phyloP scores from a whole-genome alignment of 129 eudicot genomes.

The Flaveria bidentis region DNA sequence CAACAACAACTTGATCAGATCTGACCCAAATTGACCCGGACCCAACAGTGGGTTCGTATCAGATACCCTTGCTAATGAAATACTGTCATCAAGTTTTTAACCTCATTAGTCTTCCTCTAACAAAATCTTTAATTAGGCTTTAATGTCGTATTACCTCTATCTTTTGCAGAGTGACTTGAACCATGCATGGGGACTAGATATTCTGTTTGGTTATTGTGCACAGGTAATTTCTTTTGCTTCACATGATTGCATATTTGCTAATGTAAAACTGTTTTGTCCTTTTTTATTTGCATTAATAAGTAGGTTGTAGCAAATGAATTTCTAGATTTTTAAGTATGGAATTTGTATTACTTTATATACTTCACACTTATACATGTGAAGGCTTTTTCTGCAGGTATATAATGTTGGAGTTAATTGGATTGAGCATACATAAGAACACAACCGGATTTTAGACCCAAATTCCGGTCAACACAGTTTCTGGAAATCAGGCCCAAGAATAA shows the following conservation, averaged over 20 bases:
- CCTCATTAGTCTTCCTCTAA: neutral
- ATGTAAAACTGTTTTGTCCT: neutral
- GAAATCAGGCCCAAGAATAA: too few species aligned
- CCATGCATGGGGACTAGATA: constrained; percentile 97
- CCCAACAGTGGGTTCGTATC: too few species aligned
- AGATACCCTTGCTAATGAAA: neutral
- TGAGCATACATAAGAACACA: too few species aligned
- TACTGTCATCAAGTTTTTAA: neutral
- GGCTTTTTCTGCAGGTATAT: neutral
- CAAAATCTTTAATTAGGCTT: constrained; percentile 12
- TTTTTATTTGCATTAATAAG: too few species aligned
- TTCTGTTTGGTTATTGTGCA: constrained; percentile 85
- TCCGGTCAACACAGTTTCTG: too few species aligned
- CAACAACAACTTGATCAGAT: too few species aligned
- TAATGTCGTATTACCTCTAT: constrained; percentile 19
- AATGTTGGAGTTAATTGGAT: too few species aligned
- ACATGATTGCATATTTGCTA: neutral
- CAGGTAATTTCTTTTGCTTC: constrained; percentile 51
- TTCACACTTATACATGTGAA: neutral
- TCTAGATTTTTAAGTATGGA: neutral
- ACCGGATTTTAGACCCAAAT: too few species aligned
- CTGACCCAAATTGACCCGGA: too few species aligned
- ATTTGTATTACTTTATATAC: neutral
- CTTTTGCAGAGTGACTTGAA: constrained; percentile 76
- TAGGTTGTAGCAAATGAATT: neutral